Evolutionary conservation across 257 asterid species (phyloP).

Genomic region (Solanum gracilifrons): DNA sequence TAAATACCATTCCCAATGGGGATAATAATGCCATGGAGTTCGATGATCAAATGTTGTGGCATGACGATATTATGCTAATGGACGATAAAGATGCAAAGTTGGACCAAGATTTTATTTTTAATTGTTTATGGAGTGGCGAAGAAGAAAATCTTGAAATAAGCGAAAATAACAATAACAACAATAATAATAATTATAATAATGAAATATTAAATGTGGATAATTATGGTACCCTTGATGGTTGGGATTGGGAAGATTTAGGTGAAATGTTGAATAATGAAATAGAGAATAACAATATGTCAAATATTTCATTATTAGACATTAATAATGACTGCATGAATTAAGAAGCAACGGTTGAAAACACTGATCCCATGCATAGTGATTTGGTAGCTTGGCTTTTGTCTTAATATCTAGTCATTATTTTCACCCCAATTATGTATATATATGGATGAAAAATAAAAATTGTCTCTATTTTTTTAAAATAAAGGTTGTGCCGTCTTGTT

Average conservation of each 20-base stretch:
- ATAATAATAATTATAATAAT: neutral
- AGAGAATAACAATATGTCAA: neutral
- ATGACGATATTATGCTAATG: conserved; percentile 5
- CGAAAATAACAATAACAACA: neutral
- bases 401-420: neutral
- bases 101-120: neutral
- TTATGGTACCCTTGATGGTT: neutral
- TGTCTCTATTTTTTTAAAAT: too few relatives aligned
- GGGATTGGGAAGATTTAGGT: conserved; percentile 22
- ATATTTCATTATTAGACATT: conserved; percentile 15
- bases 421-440: neutral
- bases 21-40: neutral
- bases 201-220: neutral
- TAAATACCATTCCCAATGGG: neutral
- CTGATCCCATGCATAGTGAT: conserved; percentile 11
- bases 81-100: neutral
- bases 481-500: neutral
- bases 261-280: neutral
- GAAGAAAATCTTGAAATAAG: neutral
- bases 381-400: conserved; percentile 55
- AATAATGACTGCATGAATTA: neutral
- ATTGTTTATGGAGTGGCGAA: neutral
- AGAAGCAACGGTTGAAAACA: neutral
- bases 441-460: too few relatives aligned
- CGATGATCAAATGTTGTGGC: neutral